Evolutionary conservation across 495 filamentous ascomycete genomes (phyloP).

Genomic region (Parachaetomium inaequale): DNA sequence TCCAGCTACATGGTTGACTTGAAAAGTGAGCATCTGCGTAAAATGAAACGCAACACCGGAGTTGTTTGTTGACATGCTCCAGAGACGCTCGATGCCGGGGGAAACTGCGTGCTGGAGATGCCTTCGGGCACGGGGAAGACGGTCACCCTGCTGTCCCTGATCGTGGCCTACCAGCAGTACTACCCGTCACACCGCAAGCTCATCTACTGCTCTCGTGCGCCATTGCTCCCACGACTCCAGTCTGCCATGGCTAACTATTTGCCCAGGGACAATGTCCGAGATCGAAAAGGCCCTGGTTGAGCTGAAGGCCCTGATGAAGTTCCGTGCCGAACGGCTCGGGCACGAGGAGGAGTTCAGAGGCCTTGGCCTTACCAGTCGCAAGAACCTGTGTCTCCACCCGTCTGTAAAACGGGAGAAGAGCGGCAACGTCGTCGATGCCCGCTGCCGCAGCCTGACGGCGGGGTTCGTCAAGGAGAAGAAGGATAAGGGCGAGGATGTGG

Average conservation of each 20-base stretch:
- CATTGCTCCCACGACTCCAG: neutral
- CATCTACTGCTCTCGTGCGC: conserved; percentile 92
- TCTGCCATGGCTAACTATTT: neutral
- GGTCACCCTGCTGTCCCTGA: conserved; percentile 88
- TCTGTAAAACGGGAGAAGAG: conserved; percentile 95
- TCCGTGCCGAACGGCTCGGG: conserved; percentile 79
- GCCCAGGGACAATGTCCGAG: conserved; percentile 73
- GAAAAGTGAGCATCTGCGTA: conserved; percentile 57
- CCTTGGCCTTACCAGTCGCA: conserved; percentile 88
- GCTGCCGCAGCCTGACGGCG: conserved; percentile 91
- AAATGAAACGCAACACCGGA: neutral
- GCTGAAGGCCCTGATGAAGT: conserved; percentile 90
- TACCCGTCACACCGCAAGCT: conserved; percentile 89
- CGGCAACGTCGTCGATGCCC: conserved; percentile 85
- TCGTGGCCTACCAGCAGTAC: conserved; percentile 91
- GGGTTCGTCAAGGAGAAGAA: conserved; percentile 98
- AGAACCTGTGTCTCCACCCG: conserved; percentile 95
- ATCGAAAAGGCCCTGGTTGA: conserved; percentile 96
- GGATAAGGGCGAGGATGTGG: conserved; percentile 87
- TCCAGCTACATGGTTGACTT: conserved; percentile 93
- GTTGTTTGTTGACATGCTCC: neutral
- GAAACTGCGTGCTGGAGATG: conserved; percentile 99
- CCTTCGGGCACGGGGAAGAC: conserved; percentile 99
- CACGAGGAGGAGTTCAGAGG: conserved; percentile 88
- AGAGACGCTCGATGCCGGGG: conserved; percentile 87